A percentile compares a stretch with the other conserved stretches of the same genome.
phyloP scores from a whole-genome alignment of 129 eudicot genomes.

The Scalesia atractyloides region DNA sequence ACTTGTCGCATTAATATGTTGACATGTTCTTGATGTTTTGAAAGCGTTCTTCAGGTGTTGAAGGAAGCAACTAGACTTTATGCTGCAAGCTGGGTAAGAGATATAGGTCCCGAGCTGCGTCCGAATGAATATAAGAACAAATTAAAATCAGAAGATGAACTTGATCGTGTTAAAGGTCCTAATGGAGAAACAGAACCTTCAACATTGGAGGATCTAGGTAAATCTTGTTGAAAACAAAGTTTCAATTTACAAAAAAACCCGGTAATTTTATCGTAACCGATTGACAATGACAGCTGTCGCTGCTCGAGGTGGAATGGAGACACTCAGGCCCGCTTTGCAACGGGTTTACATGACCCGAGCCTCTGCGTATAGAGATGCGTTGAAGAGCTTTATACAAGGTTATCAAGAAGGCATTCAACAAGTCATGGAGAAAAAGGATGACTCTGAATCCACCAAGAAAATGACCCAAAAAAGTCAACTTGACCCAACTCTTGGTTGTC shows the following conservation, averaged over 20 bases:
- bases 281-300: slow-evolving; percentile 56
- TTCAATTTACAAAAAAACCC: neutral
- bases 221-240: neutral
- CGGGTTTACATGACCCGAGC: slow-evolving; percentile 84
- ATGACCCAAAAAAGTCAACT: slow-evolving; percentile 30
- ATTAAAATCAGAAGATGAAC: slow-evolving; percentile 34
- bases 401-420: slow-evolving; percentile 90
- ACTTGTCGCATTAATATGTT: too few relatives aligned
- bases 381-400: slow-evolving; percentile 70
- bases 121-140: slow-evolving; percentile 72
- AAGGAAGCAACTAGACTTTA: slow-evolving; percentile 85
- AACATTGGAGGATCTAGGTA: slow-evolving; percentile 89
- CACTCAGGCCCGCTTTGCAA: slow-evolving; percentile 83
- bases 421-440: slow-evolving; percentile 67
- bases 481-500: neutral
- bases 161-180: slow-evolving; percentile 30
- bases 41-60: slow-evolving; percentile 50
- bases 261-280: neutral
- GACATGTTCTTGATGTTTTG: slow-evolving; percentile 40
- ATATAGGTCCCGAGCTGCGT: slow-evolving; percentile 84
- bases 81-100: slow-evolving; percentile 87
- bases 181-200: slow-evolving; percentile 59
- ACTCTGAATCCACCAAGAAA: slow-evolving; percentile 39
- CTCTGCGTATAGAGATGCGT: slow-evolving; percentile 82
- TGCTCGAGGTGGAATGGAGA: slow-evolving; percentile 94